Base-by-base conservation (phyloP, 2,329 filamentous ascomycete genomes). In the Trichophyton benhamiae region DNA sequence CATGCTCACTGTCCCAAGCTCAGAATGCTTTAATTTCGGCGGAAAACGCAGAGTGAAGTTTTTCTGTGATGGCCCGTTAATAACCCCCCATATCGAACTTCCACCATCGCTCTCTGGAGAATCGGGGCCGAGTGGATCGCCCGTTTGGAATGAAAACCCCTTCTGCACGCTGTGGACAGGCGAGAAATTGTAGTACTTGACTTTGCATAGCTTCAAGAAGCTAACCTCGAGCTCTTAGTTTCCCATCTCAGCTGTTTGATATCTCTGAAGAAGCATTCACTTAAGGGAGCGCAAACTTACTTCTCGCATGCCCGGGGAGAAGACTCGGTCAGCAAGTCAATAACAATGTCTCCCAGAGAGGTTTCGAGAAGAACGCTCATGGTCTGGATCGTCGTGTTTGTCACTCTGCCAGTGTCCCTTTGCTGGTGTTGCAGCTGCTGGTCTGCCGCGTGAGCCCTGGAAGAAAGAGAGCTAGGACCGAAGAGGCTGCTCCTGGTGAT, bases 111-210 rank as follows among this genome's bases (percentile, higher is more conserved):
- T 96, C 55, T 91, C 84, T 67, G 83, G 79, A 13, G 90, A 89
- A 62, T 87, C 83, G 11, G 91, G 92, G 11, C 94, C 92, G 60
- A 97, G 85, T 11, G 92, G 92, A 70, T 97, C 94, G 72, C 92
- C 92, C 36, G 89, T 95, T 75, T 97, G 92, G 76, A 96, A 96
- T 64, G 91, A 95, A 76, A 96, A 97, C 75, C 90, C 86, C 73
- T 92, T 94, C 72, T 96, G 94, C 42, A 99, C 84, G 67, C 87
- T 91, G 77, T 96, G 89, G 60, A 97, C 79, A 27, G 92, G 94
- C 4, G 91, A 86, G 74, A 95, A 97, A 79, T 97, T 97, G 84
- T 96, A 99, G 78, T 97, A 99, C 79, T 96, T 99, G 76, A 91
- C 80, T 78, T 97, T 97, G 84, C 94, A 96, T 68, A 99, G 88